Conservation (phyloP, 164 flowering plant species). For the Vitis riparia region DNA sequence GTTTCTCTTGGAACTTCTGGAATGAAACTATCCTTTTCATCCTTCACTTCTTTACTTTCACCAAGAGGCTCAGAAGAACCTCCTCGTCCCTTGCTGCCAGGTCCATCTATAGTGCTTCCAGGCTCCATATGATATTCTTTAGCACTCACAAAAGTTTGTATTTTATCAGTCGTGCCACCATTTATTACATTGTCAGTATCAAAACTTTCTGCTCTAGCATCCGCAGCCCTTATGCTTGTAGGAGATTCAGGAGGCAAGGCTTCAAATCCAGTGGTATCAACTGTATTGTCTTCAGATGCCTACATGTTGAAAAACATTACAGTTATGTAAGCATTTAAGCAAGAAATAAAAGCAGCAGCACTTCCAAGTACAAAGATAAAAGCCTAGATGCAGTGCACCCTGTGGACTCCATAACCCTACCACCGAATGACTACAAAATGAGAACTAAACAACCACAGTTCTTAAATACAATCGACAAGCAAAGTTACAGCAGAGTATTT, state of each 20-base stretch:
- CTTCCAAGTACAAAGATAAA: no score
- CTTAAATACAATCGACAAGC: no score
- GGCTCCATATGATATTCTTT: constrained; percentile 15
- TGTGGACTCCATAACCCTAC: no score
- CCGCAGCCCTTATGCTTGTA: constrained; percentile 8
- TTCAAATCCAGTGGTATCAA: constrained; percentile 33
- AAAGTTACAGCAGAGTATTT: no score
- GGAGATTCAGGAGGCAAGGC: constrained; percentile 17
- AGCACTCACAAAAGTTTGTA: constrained; percentile 3
- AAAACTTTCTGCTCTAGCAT: constrained; percentile 17
- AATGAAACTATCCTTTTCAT: neutral
- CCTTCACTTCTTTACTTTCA: constrained; percentile 13
- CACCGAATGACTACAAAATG: no score
- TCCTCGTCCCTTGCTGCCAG: constrained; percentile 1
- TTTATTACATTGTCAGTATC: constrained; percentile 5
- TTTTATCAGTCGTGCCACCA: neutral
- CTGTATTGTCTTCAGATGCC: constrained; percentile 30
- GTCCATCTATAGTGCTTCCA: constrained; percentile 14
- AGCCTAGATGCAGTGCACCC: no score
- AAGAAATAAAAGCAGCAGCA: no score
- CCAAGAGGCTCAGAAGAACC: constrained; percentile 11
- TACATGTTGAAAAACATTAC: constrained; percentile 12
- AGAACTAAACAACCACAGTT: no score
- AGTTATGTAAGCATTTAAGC: no score
- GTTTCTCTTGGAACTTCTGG: constrained; percentile 10